phyloP scores from a whole-genome alignment of 2,329 filamentous ascomycete species.

The Aspergillus awamori region DNA sequence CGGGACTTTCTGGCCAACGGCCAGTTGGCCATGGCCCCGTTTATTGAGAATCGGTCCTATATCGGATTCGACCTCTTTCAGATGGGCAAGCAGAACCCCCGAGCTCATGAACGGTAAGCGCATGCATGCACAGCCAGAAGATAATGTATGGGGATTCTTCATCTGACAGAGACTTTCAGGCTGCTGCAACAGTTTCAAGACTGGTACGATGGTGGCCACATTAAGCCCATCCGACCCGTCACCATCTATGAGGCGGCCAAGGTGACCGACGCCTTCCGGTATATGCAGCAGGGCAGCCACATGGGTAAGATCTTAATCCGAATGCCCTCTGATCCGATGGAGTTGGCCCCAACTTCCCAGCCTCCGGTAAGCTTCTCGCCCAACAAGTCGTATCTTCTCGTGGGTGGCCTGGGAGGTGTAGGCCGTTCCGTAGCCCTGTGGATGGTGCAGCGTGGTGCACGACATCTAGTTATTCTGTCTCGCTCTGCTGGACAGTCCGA shows the following conservation, averaged over 20 bases:
- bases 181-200: no score
- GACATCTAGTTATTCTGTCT: constrained; percentile 14
- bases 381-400: constrained; percentile 20
- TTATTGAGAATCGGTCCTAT: constrained; percentile 18
- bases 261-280: constrained; percentile 30
- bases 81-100: not conserved
- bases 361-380: not conserved
- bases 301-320: constrained; percentile 47
- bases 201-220: constrained; percentile 1
- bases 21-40: constrained; percentile 18
- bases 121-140: no score
- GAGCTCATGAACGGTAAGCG: no score
- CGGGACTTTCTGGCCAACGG: constrained; percentile 19
- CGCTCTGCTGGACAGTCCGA: not conserved
- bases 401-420: constrained; percentile 24
- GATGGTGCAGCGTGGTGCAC: constrained; percentile 19
- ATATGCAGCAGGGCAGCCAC: constrained; percentile 39
- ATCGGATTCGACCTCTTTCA: constrained; percentile 18
- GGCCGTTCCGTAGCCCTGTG: constrained; percentile 15
- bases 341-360: not conserved
- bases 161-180: no score
- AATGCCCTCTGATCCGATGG: not conserved
- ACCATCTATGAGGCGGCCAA: constrained; percentile 9
- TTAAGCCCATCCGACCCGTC: constrained; percentile 12
- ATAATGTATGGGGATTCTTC: no score